These are phyloP conservation scores for Globisporangium carolinianum DNA, from an alignment of 352 stramenopile genomes.

Conservation along the genomic window DNA sequence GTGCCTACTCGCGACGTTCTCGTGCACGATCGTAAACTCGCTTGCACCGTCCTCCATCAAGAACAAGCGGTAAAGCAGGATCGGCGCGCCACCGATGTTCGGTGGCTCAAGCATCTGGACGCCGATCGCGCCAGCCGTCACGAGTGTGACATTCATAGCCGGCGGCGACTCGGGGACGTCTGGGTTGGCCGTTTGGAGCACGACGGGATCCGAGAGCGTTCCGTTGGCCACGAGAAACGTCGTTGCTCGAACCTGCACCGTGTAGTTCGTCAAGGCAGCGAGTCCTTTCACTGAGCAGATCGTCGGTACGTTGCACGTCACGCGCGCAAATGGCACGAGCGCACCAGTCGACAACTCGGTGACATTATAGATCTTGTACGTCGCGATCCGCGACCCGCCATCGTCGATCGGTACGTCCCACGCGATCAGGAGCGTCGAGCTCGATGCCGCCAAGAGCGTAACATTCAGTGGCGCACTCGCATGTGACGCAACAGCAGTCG, in stretches of 20 bases:
- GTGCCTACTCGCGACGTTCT: slow-evolving; percentile 7
- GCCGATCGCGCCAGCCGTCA: slow-evolving; percentile 44
- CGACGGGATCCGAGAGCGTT: slow-evolving; percentile 15
- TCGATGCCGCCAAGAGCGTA: slow-evolving; percentile 23
- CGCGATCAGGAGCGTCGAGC: slow-evolving; percentile 30
- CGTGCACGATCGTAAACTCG: slow-evolving; percentile 25
- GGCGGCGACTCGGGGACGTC: slow-evolving; percentile 35
- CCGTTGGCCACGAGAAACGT: slow-evolving; percentile 22
- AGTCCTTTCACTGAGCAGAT: slow-evolving; percentile 36
- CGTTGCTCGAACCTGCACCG: slow-evolving; percentile 28
- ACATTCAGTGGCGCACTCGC: slow-evolving; percentile 27
- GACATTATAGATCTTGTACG: slow-evolving; percentile 44
- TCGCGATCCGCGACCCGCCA: slow-evolving; percentile 35
- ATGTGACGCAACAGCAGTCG: slow-evolving; percentile 16
- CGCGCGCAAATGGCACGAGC: slow-evolving; percentile 14
- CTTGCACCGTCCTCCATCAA: slow-evolving; percentile 16
- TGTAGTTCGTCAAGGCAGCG: slow-evolving; percentile 32
- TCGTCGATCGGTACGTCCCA: slow-evolving; percentile 42
- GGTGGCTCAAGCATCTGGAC: slow-evolving; percentile 39
- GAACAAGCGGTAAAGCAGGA: slow-evolving; percentile 34
- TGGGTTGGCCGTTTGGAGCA: slow-evolving; percentile 27
- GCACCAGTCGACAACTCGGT: background rate
- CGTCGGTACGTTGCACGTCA: slow-evolving; percentile 21
- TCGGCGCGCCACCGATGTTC: slow-evolving; percentile 40
- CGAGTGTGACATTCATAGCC: slow-evolving; percentile 17